Base-by-base conservation (phyloP, 139 green algal genomes). In the Spirogloea muscicola region DNA sequence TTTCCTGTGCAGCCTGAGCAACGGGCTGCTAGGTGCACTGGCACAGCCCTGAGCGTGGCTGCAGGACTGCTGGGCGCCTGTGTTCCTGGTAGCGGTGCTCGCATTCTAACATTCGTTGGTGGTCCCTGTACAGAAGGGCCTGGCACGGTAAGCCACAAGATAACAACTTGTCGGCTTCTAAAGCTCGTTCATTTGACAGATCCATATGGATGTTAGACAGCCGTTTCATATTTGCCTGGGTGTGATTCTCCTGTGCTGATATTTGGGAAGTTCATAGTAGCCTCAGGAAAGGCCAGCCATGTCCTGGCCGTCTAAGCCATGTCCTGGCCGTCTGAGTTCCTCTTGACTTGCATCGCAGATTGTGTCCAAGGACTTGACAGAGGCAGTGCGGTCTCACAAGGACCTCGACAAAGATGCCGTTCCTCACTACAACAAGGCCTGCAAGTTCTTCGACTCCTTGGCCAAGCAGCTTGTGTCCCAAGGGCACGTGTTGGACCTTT, bases 391-490 rank as follows among this genome's bases (percentile, higher is more conserved):
- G 44, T 94, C 89, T 13, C 88, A 93, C 58, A 90, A 91, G 71
- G 93, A 98, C 83, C 78, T 98, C 57, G 86, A 86, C 38, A 98
- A 98, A 80, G 90, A 96, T 62, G 79, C 79, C 3, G 91, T 88
- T 10, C 88, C 87, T 4, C 89, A 95, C 76, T 97, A 86, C 82
- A 87, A 85, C 66, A 95, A 96, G 80, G 91, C 89, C 39, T 82
- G 79, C 58, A 93, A 95, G 84, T 97, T 92, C 82, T 98, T 97
- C 68, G 89, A 95, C 40, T 44, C 34, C 25, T 43, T 88, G 2
- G 74, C 66, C 10, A 80, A 82, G 59, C 75, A 84, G 66, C 71
- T 88, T 21, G 91, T 96, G 69, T 55, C 76, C 29, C 85, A 95
- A 70, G 87, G 88, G 1, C 92, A 98, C 84, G 79, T 90, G 38